Percentiles rank a stretch among this genome's conserved stretches.
These are phyloP conservation scores for Juncus inflexus DNA, from an alignment of 176 grass and related monocot species.

Conservation along the genomic window DNA sequence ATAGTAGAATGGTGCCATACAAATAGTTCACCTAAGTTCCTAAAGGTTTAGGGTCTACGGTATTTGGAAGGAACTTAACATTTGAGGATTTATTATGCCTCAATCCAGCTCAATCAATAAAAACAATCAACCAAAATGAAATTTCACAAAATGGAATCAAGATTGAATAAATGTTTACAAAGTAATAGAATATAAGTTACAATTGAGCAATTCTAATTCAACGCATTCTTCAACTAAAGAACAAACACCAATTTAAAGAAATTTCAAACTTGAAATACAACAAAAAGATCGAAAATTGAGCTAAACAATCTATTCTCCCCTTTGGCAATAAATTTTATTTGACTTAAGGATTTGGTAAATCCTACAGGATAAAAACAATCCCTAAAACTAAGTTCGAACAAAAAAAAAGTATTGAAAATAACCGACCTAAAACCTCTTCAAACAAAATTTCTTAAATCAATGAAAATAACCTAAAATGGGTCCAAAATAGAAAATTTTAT, in stretches of 20 bases:
- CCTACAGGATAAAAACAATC: neutral
- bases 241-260: neutral
- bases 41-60: too few species aligned
- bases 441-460: neutral
- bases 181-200: slow-evolving; percentile 3
- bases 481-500: neutral
- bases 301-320: neutral
- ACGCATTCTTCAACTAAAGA: slow-evolving; percentile 1
- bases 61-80: too few species aligned
- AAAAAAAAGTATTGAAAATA: neutral
- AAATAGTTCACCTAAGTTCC: too few species aligned
- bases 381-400: neutral
- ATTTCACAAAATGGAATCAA: neutral
- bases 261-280: neutral
- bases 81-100: slow-evolving; percentile 4
- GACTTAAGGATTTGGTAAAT: slow-evolving; percentile 1
- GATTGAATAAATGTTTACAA: slow-evolving; percentile 1
- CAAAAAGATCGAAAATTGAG: slow-evolving; percentile 7
- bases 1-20: too few species aligned
- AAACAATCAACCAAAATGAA: neutral
- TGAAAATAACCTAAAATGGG: neutral
- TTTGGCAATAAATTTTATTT: slow-evolving; percentile 15
- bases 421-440: neutral
- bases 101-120: neutral
- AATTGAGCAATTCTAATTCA: neutral